These are phyloP conservation scores for Jaapia argillacea DNA, from an alignment of 768 basidiomycete genomes.

Conservation along the genomic window DNA sequence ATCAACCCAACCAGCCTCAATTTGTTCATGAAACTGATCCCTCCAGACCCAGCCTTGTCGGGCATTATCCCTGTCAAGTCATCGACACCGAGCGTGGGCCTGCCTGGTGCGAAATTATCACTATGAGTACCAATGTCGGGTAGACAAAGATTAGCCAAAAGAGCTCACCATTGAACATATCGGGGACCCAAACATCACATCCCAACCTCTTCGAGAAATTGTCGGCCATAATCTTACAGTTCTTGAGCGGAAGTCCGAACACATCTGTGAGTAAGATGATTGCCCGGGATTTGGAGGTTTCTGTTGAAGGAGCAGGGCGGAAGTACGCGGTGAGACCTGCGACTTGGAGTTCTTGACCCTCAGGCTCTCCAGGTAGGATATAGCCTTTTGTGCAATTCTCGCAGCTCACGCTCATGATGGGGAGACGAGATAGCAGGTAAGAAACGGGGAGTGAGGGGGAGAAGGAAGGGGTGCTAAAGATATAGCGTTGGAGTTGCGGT, in stretches of 20 bases:
- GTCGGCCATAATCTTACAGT: slow-evolving; percentile 42
- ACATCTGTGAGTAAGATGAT: slow-evolving; percentile 46
- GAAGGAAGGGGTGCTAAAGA: too few species aligned
- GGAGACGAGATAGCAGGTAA: neutral
- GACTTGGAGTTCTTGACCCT: neutral
- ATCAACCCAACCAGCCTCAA: neutral
- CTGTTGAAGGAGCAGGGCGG: slow-evolving; percentile 14
- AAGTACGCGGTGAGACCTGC: neutral
- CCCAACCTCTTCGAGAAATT: neutral
- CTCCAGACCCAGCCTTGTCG: neutral
- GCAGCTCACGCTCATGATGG: slow-evolving; percentile 12
- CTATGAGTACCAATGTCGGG: neutral
- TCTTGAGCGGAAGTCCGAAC: slow-evolving; percentile 42
- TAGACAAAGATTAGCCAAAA: slow-evolving; percentile 4
- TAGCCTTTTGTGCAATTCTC: slow-evolving; percentile 19
- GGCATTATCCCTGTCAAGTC: neutral
- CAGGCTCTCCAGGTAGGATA: neutral
- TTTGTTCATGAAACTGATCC: neutral
- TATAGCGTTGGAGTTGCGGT: too few species aligned
- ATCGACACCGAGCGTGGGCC: slow-evolving; percentile 4
- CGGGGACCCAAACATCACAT: neutral
- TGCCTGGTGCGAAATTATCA: neutral
- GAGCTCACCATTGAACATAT: slow-evolving; percentile 13
- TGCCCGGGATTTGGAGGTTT: neutral
- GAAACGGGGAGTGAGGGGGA: too few species aligned